Base-by-base conservation (phyloP, 495 filamentous ascomycete genomes). In the Penicillium alfredii region DNA sequence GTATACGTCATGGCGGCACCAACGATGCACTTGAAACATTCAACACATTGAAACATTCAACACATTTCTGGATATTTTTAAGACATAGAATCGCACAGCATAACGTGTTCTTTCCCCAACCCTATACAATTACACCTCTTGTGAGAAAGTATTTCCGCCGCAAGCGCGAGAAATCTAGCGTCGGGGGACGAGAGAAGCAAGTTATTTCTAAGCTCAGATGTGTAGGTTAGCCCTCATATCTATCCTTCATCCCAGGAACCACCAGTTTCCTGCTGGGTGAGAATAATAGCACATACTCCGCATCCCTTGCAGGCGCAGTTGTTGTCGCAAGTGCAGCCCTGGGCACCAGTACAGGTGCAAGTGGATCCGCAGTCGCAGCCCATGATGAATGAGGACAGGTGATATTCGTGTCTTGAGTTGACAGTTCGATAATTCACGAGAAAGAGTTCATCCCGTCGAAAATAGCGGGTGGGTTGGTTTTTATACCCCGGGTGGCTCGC, bases 291-390 rank as follows among this genome's bases (percentile, higher is more conserved):
- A 63, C 64, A 53, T 68, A 71, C 66, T 56, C 60, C 61, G 49
- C 66, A 71, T 52, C 55, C 58, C 57, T 67, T 62, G 58, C 66
- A 71, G 49, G 44, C 30, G 45, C 66, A 71, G 41, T 49, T 49
- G 30, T 52, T 46, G 35, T 51, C 50, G 33, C 66, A 71, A 37
- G 58, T 56, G 43, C 66, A 71, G 41, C 30, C 52, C 24, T 58
- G 50, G 16, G 58, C 36, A 35, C 64, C 66, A 14, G 42, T 44
- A 40, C 66, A 71, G 37, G 32, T 44, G 33, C 66, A 71, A 26
- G 35, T 54, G 6, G 48, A 49, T 58, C 64, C 61, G 43, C 66
- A 71, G 30, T 42, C 54, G 34, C 66, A 71, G 25, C 47, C 60
- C 64, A 68, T 68, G 26, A 9, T 56, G 31, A 20, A 33, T 38